phyloP scores from a whole-genome alignment of 75 land plant species.

The Pinus albicaulis region DNA sequence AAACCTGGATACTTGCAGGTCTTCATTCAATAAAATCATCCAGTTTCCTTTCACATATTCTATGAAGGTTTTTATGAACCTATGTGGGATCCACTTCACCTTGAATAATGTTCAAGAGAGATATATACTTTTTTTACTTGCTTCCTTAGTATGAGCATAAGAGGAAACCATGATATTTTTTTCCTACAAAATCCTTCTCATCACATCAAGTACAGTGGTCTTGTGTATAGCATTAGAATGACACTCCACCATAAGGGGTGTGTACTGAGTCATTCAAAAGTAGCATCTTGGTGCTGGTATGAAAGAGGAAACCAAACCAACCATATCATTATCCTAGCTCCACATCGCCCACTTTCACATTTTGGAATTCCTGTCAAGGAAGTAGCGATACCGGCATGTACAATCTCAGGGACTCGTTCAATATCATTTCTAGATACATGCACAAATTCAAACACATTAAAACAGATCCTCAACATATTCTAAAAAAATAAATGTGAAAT shows the following conservation, averaged over 20 bases:
- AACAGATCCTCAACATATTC: no score
- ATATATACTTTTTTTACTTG: conserved; percentile 99
- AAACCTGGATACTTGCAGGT: conserved; percentile 99
- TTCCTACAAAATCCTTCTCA: conserved; percentile 98
- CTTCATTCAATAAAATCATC: conserved; percentile 99
- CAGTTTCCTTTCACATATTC: conserved; percentile 99
- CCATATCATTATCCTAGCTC: conserved; percentile 99
- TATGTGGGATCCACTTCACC: conserved; percentile 99
- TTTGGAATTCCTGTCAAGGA: no score
- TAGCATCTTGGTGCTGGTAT: conserved; percentile 99
- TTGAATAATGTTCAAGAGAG: conserved; percentile 95
- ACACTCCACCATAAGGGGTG: conserved; percentile 96
- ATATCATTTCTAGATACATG: no score
- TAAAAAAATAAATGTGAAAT: no score
- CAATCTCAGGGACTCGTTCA: no score
- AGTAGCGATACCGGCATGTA: no score
- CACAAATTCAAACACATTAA: no score
- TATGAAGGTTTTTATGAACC: conserved; percentile 99
- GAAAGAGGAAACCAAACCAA: conserved; percentile 94
- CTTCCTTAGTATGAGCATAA: conserved; percentile 98
- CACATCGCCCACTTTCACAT: no score
- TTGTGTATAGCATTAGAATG: conserved; percentile 98
- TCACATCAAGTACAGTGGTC: conserved; percentile 98
- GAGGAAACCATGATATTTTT: conserved; percentile 99
- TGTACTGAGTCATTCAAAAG: conserved; percentile 98